These are phyloP conservation scores for Boletus vinaceobasis DNA, from an alignment of 768 basidiomycete genomes.

Conservation along the genomic window DNA sequence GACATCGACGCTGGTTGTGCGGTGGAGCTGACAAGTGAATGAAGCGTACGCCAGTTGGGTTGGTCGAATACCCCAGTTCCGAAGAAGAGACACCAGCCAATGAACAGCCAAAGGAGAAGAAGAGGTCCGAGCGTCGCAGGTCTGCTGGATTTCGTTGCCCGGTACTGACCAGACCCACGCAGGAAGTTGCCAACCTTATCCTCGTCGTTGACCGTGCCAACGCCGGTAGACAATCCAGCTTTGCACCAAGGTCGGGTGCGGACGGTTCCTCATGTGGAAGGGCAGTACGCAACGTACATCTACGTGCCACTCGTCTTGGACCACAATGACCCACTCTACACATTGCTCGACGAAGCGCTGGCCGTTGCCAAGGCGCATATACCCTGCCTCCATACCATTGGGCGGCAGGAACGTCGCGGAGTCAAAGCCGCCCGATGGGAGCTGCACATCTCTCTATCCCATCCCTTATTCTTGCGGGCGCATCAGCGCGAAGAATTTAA, in stretches of 20 bases:
- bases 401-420: slow-evolving; percentile 13
- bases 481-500: slow-evolving; percentile 78
- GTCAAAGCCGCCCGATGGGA: slow-evolving; percentile 30
- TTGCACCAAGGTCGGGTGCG: slow-evolving; percentile 83
- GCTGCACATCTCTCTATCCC: slow-evolving; percentile 83
- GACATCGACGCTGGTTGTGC: background rate
- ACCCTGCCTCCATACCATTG: slow-evolving; percentile 48
- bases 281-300: slow-evolving; percentile 79
- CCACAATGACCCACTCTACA: slow-evolving; percentile 41
- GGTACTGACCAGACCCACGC: background rate
- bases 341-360: slow-evolving; percentile 45
- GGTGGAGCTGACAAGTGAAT: slow-evolving; percentile 7
- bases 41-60: slow-evolving; percentile 23
- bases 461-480: slow-evolving; percentile 74
- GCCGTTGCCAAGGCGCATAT: slow-evolving; percentile 41
- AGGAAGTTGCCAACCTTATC: slow-evolving; percentile 67
- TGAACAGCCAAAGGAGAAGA: slow-evolving; percentile 32
- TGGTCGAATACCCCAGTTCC: slow-evolving; percentile 53
- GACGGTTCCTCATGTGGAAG: slow-evolving; percentile 75
- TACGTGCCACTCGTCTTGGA: slow-evolving; percentile 61
- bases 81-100: slow-evolving; percentile 35
- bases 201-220: slow-evolving; percentile 41
- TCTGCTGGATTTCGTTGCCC: background rate
- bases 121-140: slow-evolving; percentile 32
- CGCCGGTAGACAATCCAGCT: slow-evolving; percentile 68